Base-by-base conservation (phyloP, 148 eudicot genomes). In the Agrostemma githago region DNA sequence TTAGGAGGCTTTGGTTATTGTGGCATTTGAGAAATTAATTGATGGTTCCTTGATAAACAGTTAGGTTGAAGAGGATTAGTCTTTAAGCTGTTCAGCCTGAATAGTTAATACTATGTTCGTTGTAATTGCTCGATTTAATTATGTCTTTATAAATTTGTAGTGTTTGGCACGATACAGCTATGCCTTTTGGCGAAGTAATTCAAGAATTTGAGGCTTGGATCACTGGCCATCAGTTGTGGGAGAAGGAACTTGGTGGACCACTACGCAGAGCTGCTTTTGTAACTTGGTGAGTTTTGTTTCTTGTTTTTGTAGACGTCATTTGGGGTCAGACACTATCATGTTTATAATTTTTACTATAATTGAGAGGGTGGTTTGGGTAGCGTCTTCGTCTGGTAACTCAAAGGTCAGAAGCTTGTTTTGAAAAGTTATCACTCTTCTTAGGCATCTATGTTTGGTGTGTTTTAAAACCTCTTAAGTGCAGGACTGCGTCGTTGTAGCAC, bases 131-230 rank as follows among this genome's bases (percentile, higher is more conserved):
- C 54, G 56, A 67, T 67, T 43, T 77, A 20, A 72, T 77, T 40
- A 14, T 66, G 4, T 66, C 46, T 43, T 38, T 66, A n/a, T 43
- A 46, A 66, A 43, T 79, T 65, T 85, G 85, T 90, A 95, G 99
- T 79, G 99, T 95, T 73, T 95, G 99, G 97, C 96, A 95, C 79
- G 97, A 95, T 81, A 95, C 99, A 73, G 92, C 99, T 73, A 84
- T 95, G 71, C 78, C 90, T 16, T 95, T 95, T 82, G 68, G 76
- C n/a, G 90, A 92, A 71, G 99, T 92, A 76, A 88, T 95, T 70
- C 77, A 82, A 79, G 92, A 92, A 79, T 95, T 95, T 74, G 99
- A 95, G 84, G 87, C 73, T 51, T 95, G 99, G 99, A 82, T 95
- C 85, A 75, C 74, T 70, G 57, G 77, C 40, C 86, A 85, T 72